These are phyloP conservation scores for Exsudoporus frostii DNA, from an alignment of 768 basidiomycete species.

Conservation along the genomic window DNA sequence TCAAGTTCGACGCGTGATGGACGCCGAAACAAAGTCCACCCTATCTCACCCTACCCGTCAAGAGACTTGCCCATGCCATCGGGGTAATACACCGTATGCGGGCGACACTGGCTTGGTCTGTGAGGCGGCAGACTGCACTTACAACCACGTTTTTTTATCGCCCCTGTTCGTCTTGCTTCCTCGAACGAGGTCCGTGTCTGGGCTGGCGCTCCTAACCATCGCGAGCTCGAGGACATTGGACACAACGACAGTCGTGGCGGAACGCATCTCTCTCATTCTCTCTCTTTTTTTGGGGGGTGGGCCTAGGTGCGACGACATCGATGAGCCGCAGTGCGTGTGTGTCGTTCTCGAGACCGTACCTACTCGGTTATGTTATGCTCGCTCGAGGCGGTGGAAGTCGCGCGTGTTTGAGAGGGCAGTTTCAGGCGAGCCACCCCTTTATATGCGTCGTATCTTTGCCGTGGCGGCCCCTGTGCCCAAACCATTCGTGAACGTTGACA, in stretches of 20 bases:
- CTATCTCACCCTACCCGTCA: background rate
- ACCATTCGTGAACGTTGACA: background rate
- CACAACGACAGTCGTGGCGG: background rate
- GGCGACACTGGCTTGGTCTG: background rate
- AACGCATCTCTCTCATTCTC: background rate
- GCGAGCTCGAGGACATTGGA: background rate
- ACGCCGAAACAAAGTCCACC: background rate
- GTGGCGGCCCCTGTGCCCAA: background rate
- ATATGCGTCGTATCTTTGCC: background rate
- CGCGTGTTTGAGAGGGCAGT: background rate
- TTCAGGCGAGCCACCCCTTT: background rate
- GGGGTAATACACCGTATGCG: background rate
- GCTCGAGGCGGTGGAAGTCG: too few species aligned
- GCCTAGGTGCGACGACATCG: background rate
- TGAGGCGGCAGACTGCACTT: background rate
- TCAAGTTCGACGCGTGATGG: background rate
- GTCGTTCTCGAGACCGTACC: background rate
- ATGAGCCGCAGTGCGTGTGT: too few species aligned
- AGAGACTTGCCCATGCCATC: background rate
- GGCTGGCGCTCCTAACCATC: background rate
- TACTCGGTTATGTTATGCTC: background rate
- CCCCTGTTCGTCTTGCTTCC: background rate
- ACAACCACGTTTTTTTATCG: background rate
- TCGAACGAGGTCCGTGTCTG: background rate
- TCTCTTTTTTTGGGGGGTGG: background rate